A percentile compares a stretch with the other conserved stretches of the same genome.
Evolutionary conservation across 257 asterid genomes (phyloP).

Genomic region (Knoxia roxburghii): DNA sequence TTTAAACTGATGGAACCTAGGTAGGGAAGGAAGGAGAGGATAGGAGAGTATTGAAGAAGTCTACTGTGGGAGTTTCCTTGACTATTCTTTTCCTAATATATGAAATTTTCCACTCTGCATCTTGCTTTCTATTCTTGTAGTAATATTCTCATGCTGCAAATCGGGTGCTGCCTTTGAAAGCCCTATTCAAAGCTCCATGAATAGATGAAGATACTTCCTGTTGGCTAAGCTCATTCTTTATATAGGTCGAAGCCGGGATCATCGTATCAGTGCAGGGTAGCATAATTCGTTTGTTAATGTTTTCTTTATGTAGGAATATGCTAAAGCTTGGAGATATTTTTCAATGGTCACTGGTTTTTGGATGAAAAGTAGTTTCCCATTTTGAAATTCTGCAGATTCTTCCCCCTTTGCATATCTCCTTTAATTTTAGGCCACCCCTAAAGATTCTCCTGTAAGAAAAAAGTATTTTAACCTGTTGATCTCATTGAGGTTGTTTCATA

Average conservation of each 20-base stretch:
- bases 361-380: conserved; percentile 6
- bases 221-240: conserved; percentile 1
- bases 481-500: conserved; percentile 5
- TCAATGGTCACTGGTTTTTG: conserved; percentile 3
- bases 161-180: background rate
- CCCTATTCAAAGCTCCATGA: background rate
- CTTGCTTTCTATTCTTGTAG: background rate
- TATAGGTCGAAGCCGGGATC: background rate
- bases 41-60: background rate
- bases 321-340: background rate
- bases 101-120: conserved; percentile 1
- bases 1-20: background rate
- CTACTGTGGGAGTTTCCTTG: background rate
- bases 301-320: conserved; percentile 14
- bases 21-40: background rate
- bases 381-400: conserved; percentile 6
- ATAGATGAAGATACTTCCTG: background rate
- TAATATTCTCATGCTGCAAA: background rate
- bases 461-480: too few species aligned
- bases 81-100: background rate
- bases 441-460: too few species aligned
- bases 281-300: background rate
- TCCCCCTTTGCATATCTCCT: conserved; percentile 23
- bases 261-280: background rate
- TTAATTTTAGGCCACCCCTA: conserved; percentile 15